Percentiles rank a stretch among this genome's conserved stretches.
phyloP scores from a whole-genome alignment of 2,329 filamentous ascomycete genomes.

The Fusarium torulosum region DNA sequence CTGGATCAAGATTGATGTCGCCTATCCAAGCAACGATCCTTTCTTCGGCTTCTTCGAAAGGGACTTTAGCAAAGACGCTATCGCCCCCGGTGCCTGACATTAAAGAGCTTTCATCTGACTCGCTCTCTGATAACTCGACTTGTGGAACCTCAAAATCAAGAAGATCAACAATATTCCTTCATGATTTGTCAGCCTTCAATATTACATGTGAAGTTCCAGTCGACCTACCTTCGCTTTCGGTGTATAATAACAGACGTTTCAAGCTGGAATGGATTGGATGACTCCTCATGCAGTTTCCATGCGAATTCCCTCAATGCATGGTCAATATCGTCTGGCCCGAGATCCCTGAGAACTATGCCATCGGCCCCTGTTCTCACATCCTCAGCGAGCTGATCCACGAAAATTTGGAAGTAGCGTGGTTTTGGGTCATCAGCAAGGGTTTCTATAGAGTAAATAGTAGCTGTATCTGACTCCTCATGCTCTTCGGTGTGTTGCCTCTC shows the following conservation, averaged over 20 bases:
- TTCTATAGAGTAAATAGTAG: conserved; percentile 1
- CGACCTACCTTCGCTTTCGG: background rate
- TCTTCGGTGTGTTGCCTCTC: accelerated
- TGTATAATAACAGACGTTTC: conserved; percentile 2
- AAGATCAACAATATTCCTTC: background rate
- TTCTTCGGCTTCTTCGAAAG: background rate
- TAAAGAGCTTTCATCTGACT: background rate
- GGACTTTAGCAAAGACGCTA: accelerated
- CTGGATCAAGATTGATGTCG: background rate
- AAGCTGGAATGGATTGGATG: background rate
- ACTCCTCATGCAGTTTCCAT: conserved; percentile 16
- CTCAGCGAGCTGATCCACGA: conserved; percentile 1
- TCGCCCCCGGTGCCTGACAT: accelerated
- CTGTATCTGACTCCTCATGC: background rate
- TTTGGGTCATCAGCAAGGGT: background rate
- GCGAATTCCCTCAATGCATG: background rate
- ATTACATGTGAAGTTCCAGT: accelerated
- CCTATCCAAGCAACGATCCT: conserved; percentile 2
- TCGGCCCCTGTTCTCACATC: background rate
- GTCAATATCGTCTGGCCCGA: background rate
- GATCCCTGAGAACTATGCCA: background rate
- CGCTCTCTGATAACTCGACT: background rate
- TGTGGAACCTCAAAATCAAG: background rate
- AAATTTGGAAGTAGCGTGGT: background rate
- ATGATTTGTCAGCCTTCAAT: background rate